Base-by-base conservation (phyloP, 2,329 filamentous ascomycete species). In the Aspergillus jensenii region DNA sequence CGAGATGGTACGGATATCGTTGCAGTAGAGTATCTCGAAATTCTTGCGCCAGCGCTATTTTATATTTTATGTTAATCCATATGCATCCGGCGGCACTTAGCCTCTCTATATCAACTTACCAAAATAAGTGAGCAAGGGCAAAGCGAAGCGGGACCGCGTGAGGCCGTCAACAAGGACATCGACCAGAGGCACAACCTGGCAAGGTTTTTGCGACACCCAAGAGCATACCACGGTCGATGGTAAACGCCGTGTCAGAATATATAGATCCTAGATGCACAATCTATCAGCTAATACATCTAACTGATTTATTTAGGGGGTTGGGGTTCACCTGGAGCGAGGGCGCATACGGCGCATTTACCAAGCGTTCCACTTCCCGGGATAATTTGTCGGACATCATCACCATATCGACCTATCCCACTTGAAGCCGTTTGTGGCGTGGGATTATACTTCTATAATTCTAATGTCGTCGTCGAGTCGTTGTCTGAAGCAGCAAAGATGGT, bases 131-230 rank as follows among this genome's bases (percentile, higher is more conserved):
- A 87, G 68, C 27, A 86, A 72, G 31, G 76, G 71, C 55, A 85
- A 64, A 5, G 82, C 77, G 59, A 81, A 80, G 4, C 78, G 74
- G 70, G 82, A 84, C 46, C 79, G 75, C 35, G 80, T 76, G 37
- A 86, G 68, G 25, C 78, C 80, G 58, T 82, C 78, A 31, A 81
- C 67, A n/a, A 84, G 64, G 35, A 72, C 70, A n/a, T 70, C 71
- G 14, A 76, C 74, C 21, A 86, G 69, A 21, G 71, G 68, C 11
- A 72, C 69, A 46, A 84, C 68, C 50, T 81, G 78, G 65, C 83
- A 85, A 27, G 76, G 75, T 58, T 82, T 79, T 17, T 70, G 74
- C 35, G 75, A 67, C 3, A 80, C 76, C 79, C 82, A 85, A 23
- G 68, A 67, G 7, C 69, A 68, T 14, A 85, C 71, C 5, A 72